Evolutionary conservation across 108 stramenopile species (phyloP).

Genomic region (Nitzschia inconspicua): DNA sequence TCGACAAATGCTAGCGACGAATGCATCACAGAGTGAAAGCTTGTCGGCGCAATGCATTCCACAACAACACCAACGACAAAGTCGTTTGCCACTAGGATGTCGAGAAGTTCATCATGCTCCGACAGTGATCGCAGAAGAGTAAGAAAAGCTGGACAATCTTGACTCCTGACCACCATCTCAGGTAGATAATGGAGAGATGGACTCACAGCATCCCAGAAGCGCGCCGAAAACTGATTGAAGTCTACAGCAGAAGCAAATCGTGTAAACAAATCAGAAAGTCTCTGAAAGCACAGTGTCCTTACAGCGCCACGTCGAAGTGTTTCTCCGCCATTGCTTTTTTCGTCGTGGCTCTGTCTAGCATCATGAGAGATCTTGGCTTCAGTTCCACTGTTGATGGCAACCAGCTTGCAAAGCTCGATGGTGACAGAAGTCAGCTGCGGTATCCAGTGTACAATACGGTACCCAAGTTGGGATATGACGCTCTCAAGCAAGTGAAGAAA

Average conservation of each 20-base stretch:
- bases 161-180: slow-evolving; percentile 55
- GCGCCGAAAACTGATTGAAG: slow-evolving; percentile 31
- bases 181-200: slow-evolving; percentile 63
- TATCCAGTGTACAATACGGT: slow-evolving; percentile 46
- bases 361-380: neutral
- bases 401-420: slow-evolving; percentile 45
- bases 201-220: slow-evolving; percentile 54
- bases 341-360: slow-evolving; percentile 15
- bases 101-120: slow-evolving; percentile 35
- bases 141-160: slow-evolving; percentile 69
- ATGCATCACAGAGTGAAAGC: slow-evolving; percentile 45
- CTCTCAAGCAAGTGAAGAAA: slow-evolving; percentile 76
- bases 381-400: slow-evolving; percentile 27
- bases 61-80: slow-evolving; percentile 51
- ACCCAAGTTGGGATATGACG: slow-evolving; percentile 75
- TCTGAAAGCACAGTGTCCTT: slow-evolving; percentile 59
- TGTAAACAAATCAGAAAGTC: slow-evolving; percentile 55
- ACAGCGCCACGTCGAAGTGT: slow-evolving; percentile 39
- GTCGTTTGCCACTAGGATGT: slow-evolving; percentile 38
- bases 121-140: slow-evolving; percentile 57
- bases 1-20: slow-evolving; percentile 54
- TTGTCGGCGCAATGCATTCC: slow-evolving; percentile 57
- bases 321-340: neutral
- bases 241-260: slow-evolving; percentile 60
- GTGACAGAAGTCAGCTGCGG: slow-evolving; percentile 51